These are phyloP conservation scores for Metarhizium robertsii DNA, from an alignment of 2,329 filamentous ascomycete genomes.

Conservation along the genomic window DNA sequence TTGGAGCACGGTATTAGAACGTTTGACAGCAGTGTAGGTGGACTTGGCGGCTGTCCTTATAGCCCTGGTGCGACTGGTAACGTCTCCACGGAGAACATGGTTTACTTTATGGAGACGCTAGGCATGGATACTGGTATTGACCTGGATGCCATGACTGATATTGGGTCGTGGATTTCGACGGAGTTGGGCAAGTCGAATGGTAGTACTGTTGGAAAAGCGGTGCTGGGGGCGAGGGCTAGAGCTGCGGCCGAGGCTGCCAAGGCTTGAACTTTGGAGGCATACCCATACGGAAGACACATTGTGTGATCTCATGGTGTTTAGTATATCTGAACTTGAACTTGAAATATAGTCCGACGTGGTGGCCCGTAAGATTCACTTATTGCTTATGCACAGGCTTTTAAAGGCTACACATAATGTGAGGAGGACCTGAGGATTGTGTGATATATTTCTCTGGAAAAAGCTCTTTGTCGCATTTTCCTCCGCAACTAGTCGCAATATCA, in stretches of 20 bases:
- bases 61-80: conserved; percentile 81
- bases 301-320: background rate
- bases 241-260: conserved; percentile 15
- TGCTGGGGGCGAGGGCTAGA: conserved; percentile 37
- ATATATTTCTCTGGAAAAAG: too few relatives aligned
- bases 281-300: background rate
- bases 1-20: conserved; percentile 68
- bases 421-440: too few relatives aligned
- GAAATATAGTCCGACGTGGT: too few relatives aligned
- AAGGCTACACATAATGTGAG: too few relatives aligned
- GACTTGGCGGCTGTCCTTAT: conserved; percentile 77
- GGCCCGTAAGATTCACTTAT: too few relatives aligned
- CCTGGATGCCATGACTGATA: conserved; percentile 54
- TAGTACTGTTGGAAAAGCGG: conserved; percentile 58
- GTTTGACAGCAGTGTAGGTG: conserved; percentile 73
- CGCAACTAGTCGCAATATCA: too few relatives aligned
- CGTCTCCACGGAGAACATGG: conserved; percentile 74
- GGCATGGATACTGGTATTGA: conserved; percentile 69
- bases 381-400: too few relatives aligned
- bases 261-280: background rate
- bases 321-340: too few relatives aligned
- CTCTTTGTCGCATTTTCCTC: too few relatives aligned
- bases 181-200: conserved; percentile 55
- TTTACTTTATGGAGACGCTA: conserved; percentile 66
- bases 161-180: conserved; percentile 63